Evolutionary conservation across 2,329 filamentous ascomycete genomes (phyloP), one percentile per base, ranked within the genome.

Genomic region (Tolypocladium guangdongense): DNA sequence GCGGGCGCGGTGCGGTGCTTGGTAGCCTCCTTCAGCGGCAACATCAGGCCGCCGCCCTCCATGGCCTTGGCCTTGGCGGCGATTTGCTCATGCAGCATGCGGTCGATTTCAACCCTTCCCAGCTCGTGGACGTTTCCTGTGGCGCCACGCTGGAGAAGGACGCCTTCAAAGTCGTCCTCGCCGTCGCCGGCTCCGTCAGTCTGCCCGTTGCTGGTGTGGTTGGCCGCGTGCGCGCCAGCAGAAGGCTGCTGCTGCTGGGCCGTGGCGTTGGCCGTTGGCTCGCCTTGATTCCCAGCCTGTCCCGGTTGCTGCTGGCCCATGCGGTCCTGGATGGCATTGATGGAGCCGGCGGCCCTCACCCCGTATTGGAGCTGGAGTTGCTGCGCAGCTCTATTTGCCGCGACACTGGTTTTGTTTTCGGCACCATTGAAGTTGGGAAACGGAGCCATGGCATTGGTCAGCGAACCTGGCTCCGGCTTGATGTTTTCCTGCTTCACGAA

Each of bases 21-120:
- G 7, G 68, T 68, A 14, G 78, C 78, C 58, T 84, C 75, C 59
- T 78, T 76, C 12, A 90, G 74, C 2, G 88, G 84, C 20, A 90
- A 67, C 86, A 91, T 89, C 54, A 91, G 71, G 8, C 88, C 83
- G 46, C 83, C 88, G 49, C 83, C 88, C 65, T 91, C 85, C 74
- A 90, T 85, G 58, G 76, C 74, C 65, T 80, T 82, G 10, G 84
- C 84, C 59, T 79, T 78, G 47, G 81, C 78, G 52, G 82, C 77
- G 56, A 91, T 82, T 60, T 85, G 82, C 51, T 78, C 74, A 59
- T 87, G 86, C 60, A 92, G 80, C 64, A 87, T 73, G 47, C 76
- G 72, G 63, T 92, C 87, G 56, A 89, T 83, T 52, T 84, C 81
- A 6, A 83, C 68, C 51, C 80, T 74, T 27, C 78, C 80, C 71